Percentiles rank a stretch among this genome's conserved stretches.
Evolutionary conservation across 2,329 filamentous ascomycete genomes (phyloP).

Genomic region (Parastagonospora nodorum): DNA sequence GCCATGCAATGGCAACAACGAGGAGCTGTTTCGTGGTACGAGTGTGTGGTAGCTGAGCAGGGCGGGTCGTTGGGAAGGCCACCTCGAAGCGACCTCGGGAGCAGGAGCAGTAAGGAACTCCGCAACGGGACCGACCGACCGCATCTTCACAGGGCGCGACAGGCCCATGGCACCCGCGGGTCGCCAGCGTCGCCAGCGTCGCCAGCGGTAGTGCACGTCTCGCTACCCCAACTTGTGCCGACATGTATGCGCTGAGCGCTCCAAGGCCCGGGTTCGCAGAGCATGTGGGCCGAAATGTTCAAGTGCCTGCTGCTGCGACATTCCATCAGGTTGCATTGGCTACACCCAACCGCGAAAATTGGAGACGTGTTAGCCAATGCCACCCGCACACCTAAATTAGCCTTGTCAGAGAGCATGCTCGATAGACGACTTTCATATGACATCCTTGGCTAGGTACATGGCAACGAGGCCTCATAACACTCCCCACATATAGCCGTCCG

Average conservation of each 20-base stretch:
- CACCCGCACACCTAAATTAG: slow-evolving; percentile 15
- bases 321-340: slow-evolving; percentile 12
- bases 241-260: slow-evolving; percentile 9
- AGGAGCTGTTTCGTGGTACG: neutral
- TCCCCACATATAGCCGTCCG: slow-evolving; percentile 35
- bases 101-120: too few relatives aligned
- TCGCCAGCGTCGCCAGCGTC: neutral
- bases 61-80: neutral
- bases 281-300: slow-evolving; percentile 16
- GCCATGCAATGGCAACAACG: slow-evolving; percentile 5
- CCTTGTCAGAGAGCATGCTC: slow-evolving; percentile 16
- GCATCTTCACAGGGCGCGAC: too few relatives aligned
- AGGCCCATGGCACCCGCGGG: neutral
- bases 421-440: slow-evolving; percentile 22
- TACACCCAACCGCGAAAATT: slow-evolving; percentile 8
- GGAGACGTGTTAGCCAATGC: slow-evolving; percentile 11
- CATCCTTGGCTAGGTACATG: slow-evolving; percentile 17
- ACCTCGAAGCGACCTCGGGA: too few relatives aligned
- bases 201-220: slow-evolving; percentile 1
- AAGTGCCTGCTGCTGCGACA: slow-evolving; percentile 5
- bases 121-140: too few relatives aligned
- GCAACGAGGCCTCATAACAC: slow-evolving; percentile 22
- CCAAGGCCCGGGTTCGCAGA: slow-evolving; percentile 21
- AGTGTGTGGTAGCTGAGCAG: neutral
- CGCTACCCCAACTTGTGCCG: slow-evolving; percentile 15